phyloP scores from a whole-genome alignment of 371 early-diverging fungal genomes.

The Rhizomucor miehei region DNA sequence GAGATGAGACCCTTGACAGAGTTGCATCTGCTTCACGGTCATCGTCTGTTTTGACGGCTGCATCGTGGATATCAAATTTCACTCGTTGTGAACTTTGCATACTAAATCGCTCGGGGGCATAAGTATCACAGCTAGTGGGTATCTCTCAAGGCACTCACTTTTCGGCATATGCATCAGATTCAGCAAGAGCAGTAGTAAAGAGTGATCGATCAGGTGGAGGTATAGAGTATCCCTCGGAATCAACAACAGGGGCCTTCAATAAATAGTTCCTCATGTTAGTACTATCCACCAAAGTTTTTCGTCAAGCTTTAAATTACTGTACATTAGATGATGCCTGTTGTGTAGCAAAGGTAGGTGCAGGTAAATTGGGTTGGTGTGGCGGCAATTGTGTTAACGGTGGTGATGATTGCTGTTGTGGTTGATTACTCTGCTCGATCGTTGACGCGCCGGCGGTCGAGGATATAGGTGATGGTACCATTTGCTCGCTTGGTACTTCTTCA shows the following conservation, averaged over 20 bases:
- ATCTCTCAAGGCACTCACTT: neutral
- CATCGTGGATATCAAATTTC: constrained; percentile 18
- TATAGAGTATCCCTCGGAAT: constrained; percentile 43
- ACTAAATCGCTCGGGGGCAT: neutral
- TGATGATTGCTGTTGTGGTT: no score
- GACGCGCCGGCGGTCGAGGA: neutral
- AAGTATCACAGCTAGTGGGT: neutral
- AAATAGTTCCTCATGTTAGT: no score
- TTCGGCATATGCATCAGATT: constrained; percentile 9
- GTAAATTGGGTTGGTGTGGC: no score
- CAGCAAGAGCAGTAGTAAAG: constrained; percentile 15
- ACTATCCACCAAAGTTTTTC: no score
- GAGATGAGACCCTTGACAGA: constrained; percentile 15
- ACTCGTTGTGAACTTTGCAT: constrained; percentile 11
- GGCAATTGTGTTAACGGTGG: no score
- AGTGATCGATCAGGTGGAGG: constrained; percentile 38
- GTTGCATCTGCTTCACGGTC: constrained; percentile 18
- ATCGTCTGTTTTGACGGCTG: constrained; percentile 8
- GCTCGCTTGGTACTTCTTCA: constrained; percentile 3
- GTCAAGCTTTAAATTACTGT: no score
- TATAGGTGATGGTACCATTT: neutral
- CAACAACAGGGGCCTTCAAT: constrained; percentile 23
- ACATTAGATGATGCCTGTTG: no score
- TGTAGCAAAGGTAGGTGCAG: no score
- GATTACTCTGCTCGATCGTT: no score